Percentiles rank a stretch among this genome's conserved stretches.
phyloP scores from a whole-genome alignment of 176 grass and related monocot genomes.

The Otatea glauca region DNA sequence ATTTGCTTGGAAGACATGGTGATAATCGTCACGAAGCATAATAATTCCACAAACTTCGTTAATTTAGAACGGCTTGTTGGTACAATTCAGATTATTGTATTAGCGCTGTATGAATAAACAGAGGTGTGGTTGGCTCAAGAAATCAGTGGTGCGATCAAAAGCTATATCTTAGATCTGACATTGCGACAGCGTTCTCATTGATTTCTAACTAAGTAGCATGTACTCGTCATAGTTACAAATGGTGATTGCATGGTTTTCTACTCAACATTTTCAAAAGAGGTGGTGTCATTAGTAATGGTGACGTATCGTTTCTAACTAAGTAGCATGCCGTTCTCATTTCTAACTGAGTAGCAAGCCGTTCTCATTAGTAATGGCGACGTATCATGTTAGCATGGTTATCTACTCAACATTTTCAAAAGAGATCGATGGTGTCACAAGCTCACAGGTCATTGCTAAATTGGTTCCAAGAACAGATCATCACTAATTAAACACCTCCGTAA shows the following conservation, averaged over 20 bases:
- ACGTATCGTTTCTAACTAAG: too few species aligned
- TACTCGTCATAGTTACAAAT: not conserved
- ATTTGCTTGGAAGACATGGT: not conserved
- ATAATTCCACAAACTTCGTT: not conserved
- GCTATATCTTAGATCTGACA: not conserved
- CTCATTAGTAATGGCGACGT: too few species aligned
- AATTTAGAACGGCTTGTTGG: not conserved
- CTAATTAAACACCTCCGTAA: too few species aligned
- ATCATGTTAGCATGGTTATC: not conserved
- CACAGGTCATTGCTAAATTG: not conserved
- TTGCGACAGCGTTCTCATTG: not conserved
- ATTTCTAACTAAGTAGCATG: too few species aligned
- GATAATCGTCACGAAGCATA: not conserved
- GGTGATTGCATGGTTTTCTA: not conserved
- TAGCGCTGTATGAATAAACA: not conserved
- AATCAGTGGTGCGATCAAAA: not conserved
- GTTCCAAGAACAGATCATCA: too few species aligned
- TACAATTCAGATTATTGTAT: not conserved
- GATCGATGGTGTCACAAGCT: not conserved
- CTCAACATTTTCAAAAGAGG: not conserved
- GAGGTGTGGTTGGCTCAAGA: not conserved
- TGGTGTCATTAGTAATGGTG: not conserved
- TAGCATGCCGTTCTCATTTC: too few species aligned
- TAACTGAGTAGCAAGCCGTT: too few species aligned
- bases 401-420: not conserved